Conservation (phyloP, 192 early-diverging fungal genomes). For the Chytriomyces confervae region DNA sequence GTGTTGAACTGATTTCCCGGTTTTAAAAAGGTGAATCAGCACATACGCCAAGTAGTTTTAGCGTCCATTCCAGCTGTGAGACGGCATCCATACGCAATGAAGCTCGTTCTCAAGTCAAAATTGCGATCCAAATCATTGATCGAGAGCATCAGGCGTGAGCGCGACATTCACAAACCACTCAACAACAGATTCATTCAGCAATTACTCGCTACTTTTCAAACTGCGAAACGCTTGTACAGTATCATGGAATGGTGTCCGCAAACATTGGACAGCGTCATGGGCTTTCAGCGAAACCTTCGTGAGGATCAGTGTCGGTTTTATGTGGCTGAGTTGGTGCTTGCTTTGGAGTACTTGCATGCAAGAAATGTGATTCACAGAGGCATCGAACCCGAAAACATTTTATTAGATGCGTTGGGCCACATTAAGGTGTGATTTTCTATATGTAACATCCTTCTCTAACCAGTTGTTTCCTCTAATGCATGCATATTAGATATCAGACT, state of each 20-base stretch:
- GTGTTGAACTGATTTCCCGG: not conserved
- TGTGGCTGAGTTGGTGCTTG: conserved; percentile 43
- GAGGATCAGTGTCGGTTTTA: conserved; percentile 58
- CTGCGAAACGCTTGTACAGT: conserved; percentile 18
- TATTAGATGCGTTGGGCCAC: conserved; percentile 75
- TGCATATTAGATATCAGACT: conserved; percentile 23
- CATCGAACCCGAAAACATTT: conserved; percentile 62
- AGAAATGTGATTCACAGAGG: conserved; percentile 49
- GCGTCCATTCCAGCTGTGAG: conserved; percentile 29
- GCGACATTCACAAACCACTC: conserved; percentile 16
- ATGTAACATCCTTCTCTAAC: not conserved
- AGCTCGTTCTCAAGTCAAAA: not conserved
- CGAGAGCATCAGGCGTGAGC: conserved; percentile 19
- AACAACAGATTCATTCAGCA: conserved; percentile 1
- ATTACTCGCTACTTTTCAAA: conserved; percentile 24
- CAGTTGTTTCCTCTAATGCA: not conserved
- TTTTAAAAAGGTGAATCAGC: not conserved
- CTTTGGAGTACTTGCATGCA: conserved; percentile 49
- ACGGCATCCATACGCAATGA: conserved; percentile 20
- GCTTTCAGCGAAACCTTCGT: conserved; percentile 17
- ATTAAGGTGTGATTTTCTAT: conserved; percentile 58
- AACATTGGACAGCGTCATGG: conserved; percentile 18
- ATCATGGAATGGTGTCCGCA: conserved; percentile 34
- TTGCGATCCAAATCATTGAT: conserved; percentile 4
- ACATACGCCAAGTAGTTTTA: conserved; percentile 23